Base-by-base conservation (phyloP, 345 rosid genomes). In the Acer saccharum region DNA sequence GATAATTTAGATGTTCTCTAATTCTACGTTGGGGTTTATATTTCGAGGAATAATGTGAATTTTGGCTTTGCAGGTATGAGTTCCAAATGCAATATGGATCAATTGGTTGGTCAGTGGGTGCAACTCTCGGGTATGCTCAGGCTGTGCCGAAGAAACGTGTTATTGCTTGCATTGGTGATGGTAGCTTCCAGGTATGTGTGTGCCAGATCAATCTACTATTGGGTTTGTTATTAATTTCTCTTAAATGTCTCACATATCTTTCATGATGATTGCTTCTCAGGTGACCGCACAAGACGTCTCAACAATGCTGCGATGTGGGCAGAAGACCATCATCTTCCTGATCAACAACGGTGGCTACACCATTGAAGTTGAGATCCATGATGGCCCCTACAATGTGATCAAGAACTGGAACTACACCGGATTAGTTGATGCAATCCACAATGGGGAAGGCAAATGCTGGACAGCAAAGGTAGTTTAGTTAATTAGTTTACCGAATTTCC, bases 71-170 rank as follows among this genome's bases (percentile, higher is more conserved):
- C 80, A 90, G 94, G 77, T 92, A 92, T 81, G 97, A 92, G 78
- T 92, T 92, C 83, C 94, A 92, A 81, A 90, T 92, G 97, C 97
- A 92, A 74, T 92, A 92, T 72, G 97, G 97, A 76, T 92, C 97
- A 11, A 92, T 92, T 75, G 97, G 97, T 14, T 92, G 97, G 97
- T 92, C 97, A 0, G 92, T 92, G 41, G 97, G 97, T 55, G 97
- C 93, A 3, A 90, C 93, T 16, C 92, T 92, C 21, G 97, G 97
- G 21, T 92, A 92, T 83, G 94, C 97, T 57, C 94, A 90, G 79
- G 93, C 94, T 66, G 87, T 84, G 72, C 90, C 89, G 0, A 88
- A 85, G 81, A 92, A 87, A 86, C 94, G 97, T 0, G 87, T 92
- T 54, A 88, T 92, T 73, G 94, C 97, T 76, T 90, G 84, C 85